These are phyloP conservation scores for Ensete ventricosum DNA, from an alignment of 176 grass and related monocot genomes.

Conservation along the genomic window DNA sequence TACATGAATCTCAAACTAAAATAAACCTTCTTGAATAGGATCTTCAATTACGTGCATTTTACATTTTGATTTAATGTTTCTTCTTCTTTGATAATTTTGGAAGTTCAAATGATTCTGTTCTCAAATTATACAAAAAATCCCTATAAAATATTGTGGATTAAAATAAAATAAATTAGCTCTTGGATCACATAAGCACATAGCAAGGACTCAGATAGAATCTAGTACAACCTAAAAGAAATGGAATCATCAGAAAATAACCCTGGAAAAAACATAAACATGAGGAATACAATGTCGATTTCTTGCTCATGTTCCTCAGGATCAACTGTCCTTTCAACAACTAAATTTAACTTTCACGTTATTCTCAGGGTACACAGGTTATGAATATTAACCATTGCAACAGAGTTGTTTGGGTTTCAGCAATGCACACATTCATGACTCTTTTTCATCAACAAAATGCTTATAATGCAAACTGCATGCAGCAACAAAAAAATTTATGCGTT, in stretches of 20 bases:
- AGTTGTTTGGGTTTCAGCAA: too few relatives aligned
- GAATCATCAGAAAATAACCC: neutral
- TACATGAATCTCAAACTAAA: too few relatives aligned
- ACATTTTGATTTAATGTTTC: too few relatives aligned
- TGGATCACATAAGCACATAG: too few relatives aligned
- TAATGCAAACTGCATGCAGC: neutral
- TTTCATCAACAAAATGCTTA: neutral
- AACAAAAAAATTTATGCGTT: neutral
- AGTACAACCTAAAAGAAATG: neutral
- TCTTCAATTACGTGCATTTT: too few relatives aligned
- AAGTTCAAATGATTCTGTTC: too few relatives aligned
- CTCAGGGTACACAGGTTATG: neutral
- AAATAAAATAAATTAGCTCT: too few relatives aligned
- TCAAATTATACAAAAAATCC: too few relatives aligned
- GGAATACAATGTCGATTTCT: neutral
- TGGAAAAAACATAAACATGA: neutral
- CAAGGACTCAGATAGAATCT: neutral
- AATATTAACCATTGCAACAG: too few relatives aligned
- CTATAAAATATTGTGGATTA: too few relatives aligned
- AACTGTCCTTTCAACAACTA: neutral
- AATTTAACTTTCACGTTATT: neutral
- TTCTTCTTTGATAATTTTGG: too few relatives aligned
- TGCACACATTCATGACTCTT: neutral
- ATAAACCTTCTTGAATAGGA: too few relatives aligned
- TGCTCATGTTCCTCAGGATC: neutral